Evolutionary conservation across 345 rosid genomes (phyloP).

Genomic region (Linum lewisii): DNA sequence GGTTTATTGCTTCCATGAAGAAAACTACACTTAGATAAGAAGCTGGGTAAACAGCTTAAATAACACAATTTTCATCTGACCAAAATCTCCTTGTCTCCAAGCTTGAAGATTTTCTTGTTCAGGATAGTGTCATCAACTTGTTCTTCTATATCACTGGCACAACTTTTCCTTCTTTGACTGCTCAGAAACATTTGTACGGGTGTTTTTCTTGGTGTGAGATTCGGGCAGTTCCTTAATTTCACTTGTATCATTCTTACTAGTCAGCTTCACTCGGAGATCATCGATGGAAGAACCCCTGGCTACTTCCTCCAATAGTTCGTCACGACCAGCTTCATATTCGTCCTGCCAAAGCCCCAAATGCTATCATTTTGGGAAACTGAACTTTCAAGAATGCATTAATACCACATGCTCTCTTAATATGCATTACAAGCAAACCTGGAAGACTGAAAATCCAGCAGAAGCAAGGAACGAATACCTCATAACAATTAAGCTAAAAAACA

Average conservation of each 20-base stretch:
- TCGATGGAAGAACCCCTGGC: conserved; percentile 66
- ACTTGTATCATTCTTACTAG: conserved; percentile 37
- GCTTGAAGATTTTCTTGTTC: conserved; percentile 58
- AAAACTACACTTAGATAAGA: neutral
- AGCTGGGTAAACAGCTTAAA: conserved; percentile 6
- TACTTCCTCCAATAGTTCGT: conserved; percentile 73
- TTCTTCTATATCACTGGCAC: conserved; percentile 51
- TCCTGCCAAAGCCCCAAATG: conserved; percentile 30
- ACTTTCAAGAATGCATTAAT: no score
- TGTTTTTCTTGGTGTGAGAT: conserved; percentile 22
- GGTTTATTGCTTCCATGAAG: conserved; percentile 13
- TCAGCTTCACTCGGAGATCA: conserved; percentile 57
- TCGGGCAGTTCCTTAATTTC: conserved; percentile 33
- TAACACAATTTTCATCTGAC: conserved; percentile 34
- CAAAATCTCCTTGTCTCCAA: conserved; percentile 60
- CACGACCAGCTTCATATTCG: conserved; percentile 94
- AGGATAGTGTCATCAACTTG: conserved; percentile 37
- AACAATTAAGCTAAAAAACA: no score
- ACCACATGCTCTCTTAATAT: no score
- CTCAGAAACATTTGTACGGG: conserved; percentile 30
- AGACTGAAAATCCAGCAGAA: no score
- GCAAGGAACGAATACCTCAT: no score
- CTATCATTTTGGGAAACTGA: neutral
- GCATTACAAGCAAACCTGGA: no score
- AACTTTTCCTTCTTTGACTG: conserved; percentile 34